These are phyloP conservation scores for Hyaloperonospora arabidopsidis DNA, from an alignment of 352 stramenopile genomes.

Conservation along the genomic window DNA sequence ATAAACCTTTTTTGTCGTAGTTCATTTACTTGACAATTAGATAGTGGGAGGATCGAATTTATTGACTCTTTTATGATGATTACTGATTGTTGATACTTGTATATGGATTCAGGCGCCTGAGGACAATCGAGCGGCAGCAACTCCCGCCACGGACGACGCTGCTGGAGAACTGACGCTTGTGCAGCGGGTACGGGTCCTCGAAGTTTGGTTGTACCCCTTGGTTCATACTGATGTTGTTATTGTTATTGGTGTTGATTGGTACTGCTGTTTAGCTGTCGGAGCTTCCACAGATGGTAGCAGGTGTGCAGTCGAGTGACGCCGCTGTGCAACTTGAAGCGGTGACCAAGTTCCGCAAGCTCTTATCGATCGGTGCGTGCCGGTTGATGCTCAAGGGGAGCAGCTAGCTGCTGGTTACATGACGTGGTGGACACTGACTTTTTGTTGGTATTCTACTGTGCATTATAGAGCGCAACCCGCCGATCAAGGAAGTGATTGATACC, in stretches of 20 bases:
- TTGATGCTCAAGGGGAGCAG: not conserved
- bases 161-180: slow-evolving; percentile 44
- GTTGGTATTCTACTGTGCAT: slow-evolving; percentile 7
- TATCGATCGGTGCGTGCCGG: slow-evolving; percentile 87
- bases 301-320: slow-evolving; percentile 91
- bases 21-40: too few species aligned
- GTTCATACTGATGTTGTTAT: not conserved
- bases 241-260: not conserved
- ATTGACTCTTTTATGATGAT: too few species aligned
- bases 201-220: not conserved
- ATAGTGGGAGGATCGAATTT: not conserved
- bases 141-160: slow-evolving; percentile 27
- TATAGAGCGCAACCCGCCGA: slow-evolving; percentile 94
- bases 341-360: slow-evolving; percentile 93
- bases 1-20: too few species aligned
- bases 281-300: slow-evolving; percentile 90
- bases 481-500: slow-evolving; percentile 96
- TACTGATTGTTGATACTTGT: not conserved
- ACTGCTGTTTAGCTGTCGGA: slow-evolving; percentile 77
- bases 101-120: slow-evolving; percentile 16
- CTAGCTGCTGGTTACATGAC: not conserved
- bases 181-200: slow-evolving; percentile 33
- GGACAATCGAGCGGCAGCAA: slow-evolving; percentile 14
- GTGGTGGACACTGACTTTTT: not conserved
- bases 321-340: slow-evolving; percentile 92